Base-by-base conservation (phyloP, 2,329 filamentous ascomycete species). In the Fusarium equiseti region DNA sequence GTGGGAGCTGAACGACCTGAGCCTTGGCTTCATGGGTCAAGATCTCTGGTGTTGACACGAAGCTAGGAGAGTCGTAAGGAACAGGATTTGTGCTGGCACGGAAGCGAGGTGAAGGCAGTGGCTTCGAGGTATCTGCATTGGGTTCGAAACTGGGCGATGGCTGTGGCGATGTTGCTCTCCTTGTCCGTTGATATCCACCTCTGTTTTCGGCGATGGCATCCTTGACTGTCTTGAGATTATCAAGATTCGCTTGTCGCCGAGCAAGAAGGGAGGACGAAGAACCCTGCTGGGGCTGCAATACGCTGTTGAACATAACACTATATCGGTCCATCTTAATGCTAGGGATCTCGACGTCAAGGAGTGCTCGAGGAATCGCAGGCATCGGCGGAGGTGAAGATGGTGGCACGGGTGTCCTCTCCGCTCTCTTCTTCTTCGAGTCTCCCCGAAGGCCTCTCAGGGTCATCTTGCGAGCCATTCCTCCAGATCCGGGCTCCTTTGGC, bases 271-370 rank as follows among this genome's bases (percentile, higher is more conserved):
- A 76, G 8, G 78, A 73, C 18, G 75, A 63, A 9, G 70, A 55
- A 13, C 59, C 73, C 42, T 79, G 78, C 10, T 79, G 78, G 7
- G 79, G 79, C 66, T 88, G 87, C 27, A 97, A 82, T 9, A 98
- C 84, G 40, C 88, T 88, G 59, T 91, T 89, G 77, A 98, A 98
- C 95, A 98, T 98, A 71, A 98, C 88, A 73, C 94, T 97, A 74
- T 97, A 98, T 51, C 95, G 86, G 78, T 98, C 95, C 86, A 98
- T 85, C 68, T 91, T 89, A 59, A 92, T 86, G 52, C 88, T 87
- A 1, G 95, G 95, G 61, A 98, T 96, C 55, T 95, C 89, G 18
- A 98, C 87, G 73, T 94, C 86, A 22, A 98, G 82, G 9, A 91
- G 61, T 2, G 76, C 74, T 10, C 74, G 69, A 44, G 43, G 75